Base-by-base conservation (phyloP, 2,329 filamentous ascomycete species). In the Claviceps pazoutovae region DNA sequence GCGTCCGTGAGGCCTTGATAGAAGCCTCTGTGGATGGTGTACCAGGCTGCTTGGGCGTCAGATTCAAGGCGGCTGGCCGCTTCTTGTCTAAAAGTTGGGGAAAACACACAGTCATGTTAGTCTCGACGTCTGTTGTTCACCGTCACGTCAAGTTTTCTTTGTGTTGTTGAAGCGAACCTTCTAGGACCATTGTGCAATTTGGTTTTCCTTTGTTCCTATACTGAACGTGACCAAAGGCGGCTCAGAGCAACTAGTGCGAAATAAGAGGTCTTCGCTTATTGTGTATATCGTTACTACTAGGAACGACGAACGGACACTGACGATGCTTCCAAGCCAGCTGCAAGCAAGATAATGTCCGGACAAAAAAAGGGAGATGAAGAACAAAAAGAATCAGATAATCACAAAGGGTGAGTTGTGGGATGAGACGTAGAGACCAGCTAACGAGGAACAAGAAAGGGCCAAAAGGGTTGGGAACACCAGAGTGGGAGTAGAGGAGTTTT, bases 1-100 rank as follows among this genome's bases (percentile, higher is more conserved):
- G 84, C 59, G 83, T 84, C 62, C 86, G 78, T 55, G 84, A 84
- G 41, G 78, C 73, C 70, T 85, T 86, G 57, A 81, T 70, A 16
- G 78, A 81, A 45, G 71, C 74, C 57, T 71, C 69, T 53, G 75
- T 75, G 30, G 76, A 77, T 41, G 70, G 71, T 14, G 76, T 79
- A 49, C 69, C 68, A 46, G 74, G 71, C 54, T 75, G 72, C 52
- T 68, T 64, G 26, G 75, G 71, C 30, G 71, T 67, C 53, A 81
- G 67, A 58, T 78, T 76, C 49, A 81, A 68, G 53, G 76, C 77
- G 65, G 69, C 62, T 58, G 78, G 78, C 63, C 77, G 73, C 72
- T 67, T 78, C 67, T 70, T 79, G 55, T 79, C 76, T 59, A 78
- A 74, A 65, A 62, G 55, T 57, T 57, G 58, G 68, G 5, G 16